A percentile compares a stretch with the other conserved stretches of the same genome.
phyloP scores from a whole-genome alignment of 345 rosid genomes.

The Excoecaria agallocha region DNA sequence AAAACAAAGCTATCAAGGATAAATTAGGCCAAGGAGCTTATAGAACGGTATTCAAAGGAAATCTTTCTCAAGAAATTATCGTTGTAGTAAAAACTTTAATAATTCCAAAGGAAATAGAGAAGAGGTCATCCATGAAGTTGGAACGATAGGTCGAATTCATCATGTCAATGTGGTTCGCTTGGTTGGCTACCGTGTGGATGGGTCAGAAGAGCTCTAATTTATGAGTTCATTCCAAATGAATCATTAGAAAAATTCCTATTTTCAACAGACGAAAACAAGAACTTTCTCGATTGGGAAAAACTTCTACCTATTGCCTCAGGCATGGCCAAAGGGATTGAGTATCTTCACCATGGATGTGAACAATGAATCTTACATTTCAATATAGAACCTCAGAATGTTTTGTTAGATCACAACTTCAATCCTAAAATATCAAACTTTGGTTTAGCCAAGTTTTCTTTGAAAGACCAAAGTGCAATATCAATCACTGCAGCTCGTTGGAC shows the following conservation, averaged over 20 bases:
- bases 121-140: constrained; percentile 25
- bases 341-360: constrained; percentile 30
- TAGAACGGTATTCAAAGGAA: constrained; percentile 1
- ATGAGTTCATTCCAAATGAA: constrained; percentile 20
- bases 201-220: constrained; percentile 25
- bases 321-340: constrained; percentile 23
- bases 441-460: constrained; percentile 3
- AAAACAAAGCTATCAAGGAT: neutral
- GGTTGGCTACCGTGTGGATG: constrained; percentile 20
- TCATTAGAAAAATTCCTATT: constrained; percentile 23
- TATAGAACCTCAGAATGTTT: constrained; percentile 4
- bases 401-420: constrained; percentile 15
- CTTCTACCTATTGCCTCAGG: constrained; percentile 21
- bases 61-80: neutral
- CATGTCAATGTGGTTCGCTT: constrained; percentile 19
- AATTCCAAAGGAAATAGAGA: constrained; percentile 14
- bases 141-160: constrained; percentile 15
- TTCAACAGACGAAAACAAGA: neutral
- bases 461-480: constrained; percentile 8
- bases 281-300: constrained; percentile 15
- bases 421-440: constrained; percentile 8
- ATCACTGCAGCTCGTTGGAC: constrained; percentile 3
- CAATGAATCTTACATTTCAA: constrained; percentile 14
- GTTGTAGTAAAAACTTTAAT: constrained; percentile 17
- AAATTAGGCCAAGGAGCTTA: constrained; percentile 2